Evolutionary conservation across 805 yeast genomes (phyloP).

Genomic region (Scheffersomyces lignosus): DNA sequence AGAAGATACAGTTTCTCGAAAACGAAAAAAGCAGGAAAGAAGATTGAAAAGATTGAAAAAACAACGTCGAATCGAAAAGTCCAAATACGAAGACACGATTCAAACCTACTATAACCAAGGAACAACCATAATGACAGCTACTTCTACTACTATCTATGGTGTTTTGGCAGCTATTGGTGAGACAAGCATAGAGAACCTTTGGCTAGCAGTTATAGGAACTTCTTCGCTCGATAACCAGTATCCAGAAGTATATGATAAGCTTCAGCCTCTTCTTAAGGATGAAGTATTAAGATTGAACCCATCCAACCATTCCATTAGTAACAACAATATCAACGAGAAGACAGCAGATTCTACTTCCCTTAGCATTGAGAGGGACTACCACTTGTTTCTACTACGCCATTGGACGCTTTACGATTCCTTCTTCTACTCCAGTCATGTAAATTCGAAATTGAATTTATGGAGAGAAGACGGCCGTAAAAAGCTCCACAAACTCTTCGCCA

Average conservation of each 20-base stretch:
- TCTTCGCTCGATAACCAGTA: conserved; percentile 73
- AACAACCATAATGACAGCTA: conserved; percentile 69
- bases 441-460: conserved; percentile 85
- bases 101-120: conserved; percentile 86
- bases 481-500: conserved; percentile 88
- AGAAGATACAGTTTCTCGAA: conserved; percentile 22
- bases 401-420: conserved; percentile 93
- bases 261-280: conserved; percentile 74
- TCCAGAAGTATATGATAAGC: conserved; percentile 70
- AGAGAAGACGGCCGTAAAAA: conserved; percentile 87
- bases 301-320: conserved; percentile 21
- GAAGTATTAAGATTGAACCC: conserved; percentile 74
- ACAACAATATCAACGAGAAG: conserved; percentile 18
- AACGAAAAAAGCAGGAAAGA: conserved; percentile 31
- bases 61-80: conserved; percentile 38
- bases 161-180: conserved; percentile 81
- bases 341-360: conserved; percentile 49
- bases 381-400: conserved; percentile 82
- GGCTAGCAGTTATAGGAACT: conserved; percentile 90
- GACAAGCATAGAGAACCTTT: conserved; percentile 63
- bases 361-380: conserved; percentile 77
- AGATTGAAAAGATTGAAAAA: conserved; percentile 32
- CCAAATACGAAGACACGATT: conserved; percentile 52
- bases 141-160: conserved; percentile 78
- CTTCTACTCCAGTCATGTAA: conserved; percentile 85